phyloP scores from a whole-genome alignment of 805 yeast genomes.

The Kodamaea restingae region DNA sequence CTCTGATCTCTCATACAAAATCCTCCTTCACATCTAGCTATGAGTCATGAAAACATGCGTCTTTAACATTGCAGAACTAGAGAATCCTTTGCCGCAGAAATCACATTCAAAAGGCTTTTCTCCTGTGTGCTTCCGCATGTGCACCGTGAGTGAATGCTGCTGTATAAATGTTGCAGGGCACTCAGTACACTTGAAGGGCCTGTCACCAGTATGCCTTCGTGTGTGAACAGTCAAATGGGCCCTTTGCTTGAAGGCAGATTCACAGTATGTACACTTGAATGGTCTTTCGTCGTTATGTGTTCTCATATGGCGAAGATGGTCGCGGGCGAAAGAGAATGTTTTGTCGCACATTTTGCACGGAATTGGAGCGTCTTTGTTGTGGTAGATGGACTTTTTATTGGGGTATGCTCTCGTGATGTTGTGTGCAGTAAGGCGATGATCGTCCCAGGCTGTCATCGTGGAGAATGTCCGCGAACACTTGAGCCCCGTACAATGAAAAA shows the following conservation, averaged over 20 bases:
- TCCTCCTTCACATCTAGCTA: too few relatives aligned
- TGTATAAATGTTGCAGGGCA: constrained; percentile 15
- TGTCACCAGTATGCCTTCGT: constrained; percentile 13
- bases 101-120: constrained; percentile 81
- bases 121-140: constrained; percentile 48
- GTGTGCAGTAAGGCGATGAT: constrained; percentile 7
- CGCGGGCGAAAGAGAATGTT: constrained; percentile 15
- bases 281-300: constrained; percentile 58
- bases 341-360: constrained; percentile 18
- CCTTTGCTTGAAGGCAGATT: constrained; percentile 48
- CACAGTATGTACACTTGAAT: constrained; percentile 46
- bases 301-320: constrained; percentile 50
- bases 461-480: constrained; percentile 15
- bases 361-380: constrained; percentile 18
- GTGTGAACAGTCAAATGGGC: constrained; percentile 3
- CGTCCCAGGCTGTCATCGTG: constrained; percentile 9
- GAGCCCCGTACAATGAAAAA: constrained; percentile 12
- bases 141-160: constrained; percentile 21
- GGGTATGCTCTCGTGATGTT: not conserved
- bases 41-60: constrained; percentile 7
- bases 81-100: constrained; percentile 70
- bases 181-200: constrained; percentile 9
- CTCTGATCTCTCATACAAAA: too few relatives aligned
- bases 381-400: constrained; percentile 3
- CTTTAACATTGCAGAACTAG: constrained; percentile 23